Evolutionary conservation across 2,329 filamentous ascomycete species (phyloP), one percentile per base, ranked within the genome.

Genomic region (Arthrinium puccinioides): DNA sequence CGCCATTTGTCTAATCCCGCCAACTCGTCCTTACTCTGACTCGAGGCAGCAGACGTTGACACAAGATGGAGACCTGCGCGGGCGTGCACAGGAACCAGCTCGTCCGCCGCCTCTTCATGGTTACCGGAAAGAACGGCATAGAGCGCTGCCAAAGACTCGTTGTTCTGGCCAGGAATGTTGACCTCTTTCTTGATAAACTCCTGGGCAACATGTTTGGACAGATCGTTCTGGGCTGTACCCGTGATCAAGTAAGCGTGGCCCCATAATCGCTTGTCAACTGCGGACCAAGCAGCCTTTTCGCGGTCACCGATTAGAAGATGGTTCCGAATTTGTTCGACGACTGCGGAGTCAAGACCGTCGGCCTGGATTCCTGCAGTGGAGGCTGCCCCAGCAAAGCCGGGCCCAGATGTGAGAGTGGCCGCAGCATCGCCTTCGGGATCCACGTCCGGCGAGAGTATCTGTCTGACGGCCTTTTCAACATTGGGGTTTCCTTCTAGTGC

Each of bases 151-250:
- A 98, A 70, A 2, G 90, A 86, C 59, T 96, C 85, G 37, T 88
- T 88, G 49, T 84, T 86, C 37, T 82, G 79, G 3, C 85, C 80
- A 4, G 82, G 68, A 36, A 82, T 82, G 56, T 92, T 94, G 38
- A 98, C 87, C 58, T 98, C 92, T 52, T 94, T 89, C 48, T 88
- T 83, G 14, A 98, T 84, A 53, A 98, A 98, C 53, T 98, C 92
- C 52, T 94, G 88, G 1, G 88, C 79, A 19, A 98, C 89, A 55
- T 94, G 86, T 57, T 88, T 94, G 75, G 94, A 97, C 3, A 94
- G 69, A 16, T 87, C 84, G 2, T 87, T 92, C 6, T 50, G 45
- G 62, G 94, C 59, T 0, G 79, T 80, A 43, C 79, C 75, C 2
- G 92, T 84, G 24, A 98, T 82, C 15, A 98, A 70, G 74, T 98